Conservation (phyloP, 176 grass and related monocot genomes). For the Phyllostachys edulis region DNA sequence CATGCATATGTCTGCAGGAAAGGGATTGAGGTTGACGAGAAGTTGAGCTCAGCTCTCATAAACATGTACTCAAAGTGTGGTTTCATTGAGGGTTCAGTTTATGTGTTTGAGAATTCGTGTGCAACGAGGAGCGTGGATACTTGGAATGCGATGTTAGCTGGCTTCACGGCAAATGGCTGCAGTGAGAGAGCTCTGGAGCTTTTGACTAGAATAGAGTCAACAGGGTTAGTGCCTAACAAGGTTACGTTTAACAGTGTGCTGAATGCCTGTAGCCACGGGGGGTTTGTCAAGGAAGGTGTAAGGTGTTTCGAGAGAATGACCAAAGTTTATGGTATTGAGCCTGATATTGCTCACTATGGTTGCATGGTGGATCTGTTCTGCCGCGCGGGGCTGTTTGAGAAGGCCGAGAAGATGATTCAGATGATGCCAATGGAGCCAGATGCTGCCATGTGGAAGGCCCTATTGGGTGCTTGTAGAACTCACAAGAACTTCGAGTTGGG, state of each 20-base stretch:
- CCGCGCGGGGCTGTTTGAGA: slow-evolving; percentile 54
- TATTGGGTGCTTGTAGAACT: slow-evolving; percentile 66
- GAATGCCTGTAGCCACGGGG: slow-evolving; percentile 71
- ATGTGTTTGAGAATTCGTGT: slow-evolving; percentile 44
- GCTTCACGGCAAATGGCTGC: slow-evolving; percentile 52
- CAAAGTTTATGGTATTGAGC: slow-evolving; percentile 38
- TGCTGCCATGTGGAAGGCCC: slow-evolving; percentile 55
- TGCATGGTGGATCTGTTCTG: slow-evolving; percentile 74
- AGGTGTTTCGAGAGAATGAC: slow-evolving; percentile 48
- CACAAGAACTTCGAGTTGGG: slow-evolving; percentile 57
- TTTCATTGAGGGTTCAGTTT: slow-evolving; percentile 54
- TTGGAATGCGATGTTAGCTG: slow-evolving; percentile 59
- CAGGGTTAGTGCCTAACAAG: slow-evolving; percentile 43
- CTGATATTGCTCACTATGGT: slow-evolving; percentile 65
- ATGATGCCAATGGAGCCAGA: slow-evolving; percentile 60
- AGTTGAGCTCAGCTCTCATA: slow-evolving; percentile 54
- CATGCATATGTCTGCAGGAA: slow-evolving; percentile 51
- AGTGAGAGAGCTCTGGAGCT: slow-evolving; percentile 47
- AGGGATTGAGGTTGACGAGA: slow-evolving; percentile 47
- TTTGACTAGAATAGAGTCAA: slow-evolving; percentile 49
- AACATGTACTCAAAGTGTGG: slow-evolving; percentile 68
- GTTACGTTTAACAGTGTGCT: slow-evolving; percentile 57
- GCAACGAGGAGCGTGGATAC: slow-evolving; percentile 38
- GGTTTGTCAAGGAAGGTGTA: slow-evolving; percentile 45
- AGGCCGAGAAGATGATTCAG: slow-evolving; percentile 51